Conservation (phyloP, 2,329 filamentous ascomycete genomes). For the Myrmaecium sp. region DNA sequence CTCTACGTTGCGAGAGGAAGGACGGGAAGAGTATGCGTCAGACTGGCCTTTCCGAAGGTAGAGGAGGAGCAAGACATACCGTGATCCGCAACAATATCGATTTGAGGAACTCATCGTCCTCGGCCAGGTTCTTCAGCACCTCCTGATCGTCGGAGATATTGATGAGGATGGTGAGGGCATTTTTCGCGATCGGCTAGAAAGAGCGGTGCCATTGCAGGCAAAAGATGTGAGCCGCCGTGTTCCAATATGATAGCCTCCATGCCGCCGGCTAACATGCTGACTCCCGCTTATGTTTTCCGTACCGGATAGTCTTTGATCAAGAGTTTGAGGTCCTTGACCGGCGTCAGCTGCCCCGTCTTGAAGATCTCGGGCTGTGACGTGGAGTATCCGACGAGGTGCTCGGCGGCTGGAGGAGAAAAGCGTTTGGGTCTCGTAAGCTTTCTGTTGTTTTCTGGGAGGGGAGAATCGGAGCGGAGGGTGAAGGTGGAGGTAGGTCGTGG, state of each 20-base stretch:
- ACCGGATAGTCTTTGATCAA: slow-evolving; percentile 71
- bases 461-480: slow-evolving; percentile 7
- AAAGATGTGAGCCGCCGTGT: slow-evolving; percentile 1
- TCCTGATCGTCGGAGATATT: slow-evolving; percentile 67
- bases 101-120: slow-evolving; percentile 68
- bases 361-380: slow-evolving; percentile 65
- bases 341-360: slow-evolving; percentile 61
- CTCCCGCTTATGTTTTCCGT: no score
- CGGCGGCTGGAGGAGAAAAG: slow-evolving; percentile 45
- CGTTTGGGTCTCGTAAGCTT: slow-evolving; percentile 2
- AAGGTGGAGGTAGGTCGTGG: slow-evolving; percentile 7
- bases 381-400: slow-evolving; percentile 73
- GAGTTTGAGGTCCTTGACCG: slow-evolving; percentile 75
- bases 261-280: no score
- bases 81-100: slow-evolving; percentile 56
- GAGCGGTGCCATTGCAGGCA: background rate
- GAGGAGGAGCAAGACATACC: slow-evolving; percentile 39
- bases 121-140: slow-evolving; percentile 53
- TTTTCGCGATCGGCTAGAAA: slow-evolving; percentile 66
- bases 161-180: slow-evolving; percentile 79
- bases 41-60: slow-evolving; percentile 2
- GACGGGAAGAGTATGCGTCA: background rate
- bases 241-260: no score
- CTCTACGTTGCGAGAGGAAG: slow-evolving; percentile 31
- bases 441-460: background rate